Percentiles rank a stretch among this genome's conserved stretches.
phyloP scores from a whole-genome alignment of 768 basidiomycete species.

The Lactarius vividus region DNA sequence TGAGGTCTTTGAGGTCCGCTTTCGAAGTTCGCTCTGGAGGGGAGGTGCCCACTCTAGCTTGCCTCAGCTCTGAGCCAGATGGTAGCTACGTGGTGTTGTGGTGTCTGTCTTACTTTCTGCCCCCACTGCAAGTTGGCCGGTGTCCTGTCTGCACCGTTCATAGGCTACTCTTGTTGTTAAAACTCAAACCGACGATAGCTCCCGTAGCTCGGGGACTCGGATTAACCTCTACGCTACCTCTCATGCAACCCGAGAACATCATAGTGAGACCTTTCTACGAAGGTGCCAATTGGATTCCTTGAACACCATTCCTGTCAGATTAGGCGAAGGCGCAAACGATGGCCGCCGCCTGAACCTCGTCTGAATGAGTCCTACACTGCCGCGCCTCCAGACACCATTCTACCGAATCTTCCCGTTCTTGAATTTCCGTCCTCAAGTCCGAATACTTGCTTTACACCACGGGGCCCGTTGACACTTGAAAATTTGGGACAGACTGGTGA shows the following conservation, averaged over 20 bases:
- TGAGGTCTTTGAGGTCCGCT: background rate
- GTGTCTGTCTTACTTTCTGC: background rate
- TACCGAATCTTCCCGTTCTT: background rate
- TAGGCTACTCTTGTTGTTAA: background rate
- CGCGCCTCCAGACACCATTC: background rate
- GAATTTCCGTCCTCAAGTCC: background rate
- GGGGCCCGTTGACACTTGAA: background rate
- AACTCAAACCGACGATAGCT: background rate
- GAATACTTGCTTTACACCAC: background rate
- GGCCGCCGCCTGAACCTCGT: background rate
- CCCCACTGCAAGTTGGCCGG: background rate
- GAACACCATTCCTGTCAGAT: slow-evolving; percentile 4
- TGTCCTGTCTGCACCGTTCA: background rate
- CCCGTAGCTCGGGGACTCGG: background rate
- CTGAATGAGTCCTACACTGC: background rate
- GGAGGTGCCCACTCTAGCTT: background rate
- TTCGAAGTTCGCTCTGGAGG: background rate
- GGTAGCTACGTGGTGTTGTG: background rate
- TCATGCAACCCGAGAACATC: slow-evolving; percentile 2
- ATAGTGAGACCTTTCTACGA: slow-evolving; percentile 4
- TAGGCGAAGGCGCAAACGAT: slow-evolving; percentile 22
- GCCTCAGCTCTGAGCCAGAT: background rate
- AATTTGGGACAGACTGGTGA: background rate
- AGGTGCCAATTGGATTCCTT: background rate
- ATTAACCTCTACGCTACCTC: too few species aligned